phyloP scores from a whole-genome alignment of 495 filamentous ascomycete genomes.

The Cudoniella acicularis region DNA sequence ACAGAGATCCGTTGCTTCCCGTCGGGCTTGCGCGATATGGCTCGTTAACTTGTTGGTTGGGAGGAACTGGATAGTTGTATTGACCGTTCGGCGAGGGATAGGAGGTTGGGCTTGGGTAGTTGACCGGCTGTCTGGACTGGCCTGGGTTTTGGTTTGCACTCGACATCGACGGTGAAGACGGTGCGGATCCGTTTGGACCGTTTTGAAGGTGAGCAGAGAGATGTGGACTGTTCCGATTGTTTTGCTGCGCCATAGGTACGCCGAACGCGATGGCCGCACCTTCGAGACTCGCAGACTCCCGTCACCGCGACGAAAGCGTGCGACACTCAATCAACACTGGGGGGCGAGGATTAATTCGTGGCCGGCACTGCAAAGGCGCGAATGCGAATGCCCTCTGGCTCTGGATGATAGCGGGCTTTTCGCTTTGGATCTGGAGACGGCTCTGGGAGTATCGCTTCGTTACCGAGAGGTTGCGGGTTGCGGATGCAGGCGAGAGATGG shows the following conservation, averaged over 20 bases:
- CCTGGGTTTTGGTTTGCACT: constrained; percentile 41
- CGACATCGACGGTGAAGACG: constrained; percentile 43
- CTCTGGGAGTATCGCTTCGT: not conserved
- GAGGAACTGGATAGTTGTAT: constrained; percentile 53
- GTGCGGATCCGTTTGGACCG: constrained; percentile 28
- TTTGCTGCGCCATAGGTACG: constrained; percentile 20
- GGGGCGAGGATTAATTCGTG: too few species aligned
- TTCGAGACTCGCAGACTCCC: not conserved
- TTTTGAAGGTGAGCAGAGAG: constrained; percentile 13
- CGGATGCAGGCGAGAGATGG: not conserved
- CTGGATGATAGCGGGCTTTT: too few species aligned
- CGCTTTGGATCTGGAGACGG: too few species aligned
- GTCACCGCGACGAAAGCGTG: not conserved
- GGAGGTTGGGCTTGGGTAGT: constrained; percentile 52
- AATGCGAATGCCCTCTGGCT: not conserved
- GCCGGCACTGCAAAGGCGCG: not conserved
- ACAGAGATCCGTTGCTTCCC: constrained; percentile 49
- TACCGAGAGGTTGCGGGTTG: not conserved
- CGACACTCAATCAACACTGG: too few species aligned
- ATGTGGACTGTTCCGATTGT: constrained; percentile 23
- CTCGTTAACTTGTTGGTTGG: constrained; percentile 40
- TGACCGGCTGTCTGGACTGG: constrained; percentile 43
- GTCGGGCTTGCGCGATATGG: constrained; percentile 49
- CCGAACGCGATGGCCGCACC: constrained; percentile 1
- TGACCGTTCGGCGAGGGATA: constrained; percentile 52